Evolutionary conservation across 2,329 filamentous ascomycete genomes (phyloP), one percentile per base, ranked within the genome.

Genomic region (Colletotrichum musicola): DNA sequence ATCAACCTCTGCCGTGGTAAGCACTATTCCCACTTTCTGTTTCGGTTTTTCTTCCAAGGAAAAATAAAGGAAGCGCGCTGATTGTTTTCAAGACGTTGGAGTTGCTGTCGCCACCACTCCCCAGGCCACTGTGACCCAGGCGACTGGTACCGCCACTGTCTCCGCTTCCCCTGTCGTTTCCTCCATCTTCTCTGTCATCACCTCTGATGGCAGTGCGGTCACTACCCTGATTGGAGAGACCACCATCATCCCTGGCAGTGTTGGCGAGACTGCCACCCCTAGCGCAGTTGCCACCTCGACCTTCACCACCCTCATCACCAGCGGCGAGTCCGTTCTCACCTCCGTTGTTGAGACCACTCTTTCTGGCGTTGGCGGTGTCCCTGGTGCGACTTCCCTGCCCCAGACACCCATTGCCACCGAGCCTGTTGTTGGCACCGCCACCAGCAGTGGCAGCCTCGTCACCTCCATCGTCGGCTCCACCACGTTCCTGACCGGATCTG

Each of bases 1-100:
- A 73, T 81, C 64, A 59, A 73, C 13, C 67, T 81, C 64, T 87
- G 85, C 76, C 66, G 74, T 22, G 68, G 79, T 81, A 74, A 73
- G 78, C 74, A n/a, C 20, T 18, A 42, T 42, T 42, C 40, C 13
- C 14, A 35, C 30, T 35, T 35, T 10, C 30, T 35, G 30, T 46
- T 46, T 46, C 13, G 3, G 1, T 3, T 16, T 18, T 18, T 3
- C 9, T 20, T 14, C 16, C 2, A 14, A 60, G 35, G 27, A 18
- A 60, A 38, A 20, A 30, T n/a, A 9, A 54, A 14, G 14, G 27
- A 12, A 7, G 4, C 10, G 7, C 18, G 38, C 51, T 61, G 20
- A 67, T 38, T 46, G 14, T 25, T 6, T 18, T 14, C 13, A 35
- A 70, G 70, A 60, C n/a, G 63, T 53, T n/a, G 67, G 62, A 40